These are phyloP conservation scores for Blastocystis sp. DNA, from an alignment of 352 stramenopile genomes.

Conservation along the genomic window DNA sequence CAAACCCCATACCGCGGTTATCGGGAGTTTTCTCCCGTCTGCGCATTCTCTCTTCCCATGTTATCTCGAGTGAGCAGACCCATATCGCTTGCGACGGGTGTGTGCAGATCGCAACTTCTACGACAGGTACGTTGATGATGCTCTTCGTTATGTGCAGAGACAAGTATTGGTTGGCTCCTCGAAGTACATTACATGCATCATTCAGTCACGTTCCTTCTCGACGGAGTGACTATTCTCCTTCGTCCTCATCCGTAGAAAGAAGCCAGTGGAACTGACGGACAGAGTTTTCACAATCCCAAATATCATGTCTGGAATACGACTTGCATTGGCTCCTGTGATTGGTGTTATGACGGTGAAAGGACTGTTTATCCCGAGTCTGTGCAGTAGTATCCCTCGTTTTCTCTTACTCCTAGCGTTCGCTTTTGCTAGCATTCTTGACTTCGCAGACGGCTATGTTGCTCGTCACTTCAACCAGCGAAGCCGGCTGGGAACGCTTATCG, in stretches of 20 bases:
- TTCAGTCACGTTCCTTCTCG: constrained; percentile 18
- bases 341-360: constrained; percentile 29
- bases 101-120: not conserved
- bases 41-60: not conserved
- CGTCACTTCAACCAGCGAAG: constrained; percentile 43
- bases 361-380: not conserved
- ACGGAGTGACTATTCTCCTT: not conserved
- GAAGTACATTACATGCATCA: not conserved
- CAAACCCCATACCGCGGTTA: not conserved
- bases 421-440: constrained; percentile 39
- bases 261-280: not conserved
- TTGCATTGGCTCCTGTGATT: constrained; percentile 23
- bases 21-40: not conserved
- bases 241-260: constrained; percentile 4
- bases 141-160: not conserved
- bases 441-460: constrained; percentile 40
- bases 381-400: not conserved
- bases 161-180: not conserved
- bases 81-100: not conserved
- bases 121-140: too few species aligned
- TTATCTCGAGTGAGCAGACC: not conserved
- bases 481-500: constrained; percentile 2
- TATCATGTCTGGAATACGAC: constrained; percentile 48
- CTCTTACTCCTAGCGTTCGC: not conserved
- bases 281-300: constrained; percentile 36